These are phyloP conservation scores for Tetrahymena elliotti DNA, from an alignment of 73 alveolate genomes.

Conservation along the genomic window DNA sequence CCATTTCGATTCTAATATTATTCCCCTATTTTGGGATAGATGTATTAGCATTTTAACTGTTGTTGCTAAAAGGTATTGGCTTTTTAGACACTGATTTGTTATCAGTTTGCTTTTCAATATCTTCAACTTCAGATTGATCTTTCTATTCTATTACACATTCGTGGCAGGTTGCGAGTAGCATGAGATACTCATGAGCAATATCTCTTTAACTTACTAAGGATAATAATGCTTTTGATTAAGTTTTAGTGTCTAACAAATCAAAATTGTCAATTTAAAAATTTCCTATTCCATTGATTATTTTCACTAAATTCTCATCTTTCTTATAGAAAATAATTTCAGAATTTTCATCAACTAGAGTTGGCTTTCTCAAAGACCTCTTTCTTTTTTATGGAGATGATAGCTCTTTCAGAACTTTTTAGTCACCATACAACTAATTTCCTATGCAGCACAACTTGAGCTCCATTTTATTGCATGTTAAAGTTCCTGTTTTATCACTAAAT, in stretches of 20 bases:
- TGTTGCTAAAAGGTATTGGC: not conserved
- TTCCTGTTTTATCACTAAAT: constrained; percentile 69
- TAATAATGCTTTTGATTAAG: not conserved
- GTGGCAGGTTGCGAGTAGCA: constrained; percentile 45
- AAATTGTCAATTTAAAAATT: not conserved
- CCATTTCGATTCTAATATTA: not conserved
- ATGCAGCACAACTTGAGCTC: constrained; percentile 45
- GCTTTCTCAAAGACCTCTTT: constrained; percentile 10
- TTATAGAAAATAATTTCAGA: constrained; percentile 25
- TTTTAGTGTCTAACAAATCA: not conserved
- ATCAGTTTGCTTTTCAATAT: not conserved
- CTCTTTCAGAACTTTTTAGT: not conserved
- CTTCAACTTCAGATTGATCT: not conserved
- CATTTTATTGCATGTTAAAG: constrained; percentile 68
- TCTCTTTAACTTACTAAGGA: constrained; percentile 10
- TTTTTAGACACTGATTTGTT: not conserved
- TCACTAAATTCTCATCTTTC: not conserved
- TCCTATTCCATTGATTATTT: not conserved
- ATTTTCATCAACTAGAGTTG: constrained; percentile 20
- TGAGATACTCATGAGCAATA: constrained; percentile 11
- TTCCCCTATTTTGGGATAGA: not conserved
- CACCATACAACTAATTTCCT: constrained; percentile 48
- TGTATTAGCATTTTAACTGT: not conserved
- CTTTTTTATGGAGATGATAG: constrained; percentile 12
- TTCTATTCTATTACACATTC: constrained; percentile 43